Base-by-base conservation (phyloP, 345 rosid genomes). In the Euphorbia peplus region DNA sequence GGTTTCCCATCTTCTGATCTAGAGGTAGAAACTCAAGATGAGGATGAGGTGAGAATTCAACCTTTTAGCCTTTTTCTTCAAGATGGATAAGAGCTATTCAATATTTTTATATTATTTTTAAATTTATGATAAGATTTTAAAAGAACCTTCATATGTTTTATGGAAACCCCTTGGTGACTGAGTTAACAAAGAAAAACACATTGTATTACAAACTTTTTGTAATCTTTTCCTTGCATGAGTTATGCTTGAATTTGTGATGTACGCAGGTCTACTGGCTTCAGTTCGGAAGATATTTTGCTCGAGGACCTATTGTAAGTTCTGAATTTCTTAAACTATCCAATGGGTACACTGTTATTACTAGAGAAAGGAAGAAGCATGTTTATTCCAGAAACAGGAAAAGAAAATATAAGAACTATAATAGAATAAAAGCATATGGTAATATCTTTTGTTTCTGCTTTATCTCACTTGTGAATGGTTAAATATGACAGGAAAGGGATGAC, bases 241-340 rank as follows among this genome's bases (percentile, higher is more conserved):
- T 18, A 24, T 69, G 74, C 54, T 39, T 1, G 37, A 64, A 46
- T 26, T 59, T 28, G 19, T 73, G 70, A 21, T 55, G 30, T 57
- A 60, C 68, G 64, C 88, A 92, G 98, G 97, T 93, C 16, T 90
- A 93, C 73, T 90, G 98, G 97, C 97, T 93, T 76, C 97, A 93
- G 67, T 93, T 93, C 73, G 98, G 98, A 85, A 88, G 98, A 91
- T 93, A 91, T 86, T 91, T 89, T 60, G 98, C 98, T 4, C 90
- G 92, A 75, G 97, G 98, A 80, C 96, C 97, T 51, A 74, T 90
- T 61, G 97, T 93, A 83, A 90, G 98, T 85, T 70, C 56, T 64
- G 58, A 62, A 5, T 75, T 24, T 71, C 9, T 64, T 44, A 30
- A 74, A 60, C 37, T 21, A n/a, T 63, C 14, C 55, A 56, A 22